Base-by-base conservation (phyloP, 2,329 filamentous ascomycete genomes). In the Claviceps arundinis region DNA sequence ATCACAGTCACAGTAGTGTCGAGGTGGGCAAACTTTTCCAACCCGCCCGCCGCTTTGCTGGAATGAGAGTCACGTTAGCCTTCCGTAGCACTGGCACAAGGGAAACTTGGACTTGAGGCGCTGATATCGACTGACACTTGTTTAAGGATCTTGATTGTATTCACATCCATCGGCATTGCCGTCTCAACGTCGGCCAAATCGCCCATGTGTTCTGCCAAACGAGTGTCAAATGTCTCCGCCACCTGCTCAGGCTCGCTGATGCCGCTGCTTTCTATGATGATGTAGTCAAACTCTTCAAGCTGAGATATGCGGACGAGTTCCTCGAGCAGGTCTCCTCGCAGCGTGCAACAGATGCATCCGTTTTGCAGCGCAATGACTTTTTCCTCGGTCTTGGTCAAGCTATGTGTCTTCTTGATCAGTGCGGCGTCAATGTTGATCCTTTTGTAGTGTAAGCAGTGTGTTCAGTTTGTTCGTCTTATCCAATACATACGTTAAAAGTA, bases 171-270 rank as follows among this genome's bases (percentile, higher is more conserved):
- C 0, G 62, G 65, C 1, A 61, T 60, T 0, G 60, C 60, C 2
- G 60, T 61, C 1, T 61, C 61, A 0, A 60, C 56, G 0, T 67
- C 63, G 0, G 63, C 63, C 52, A 72, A 59, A 16, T 54, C 58
- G 41, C 65, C 62, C 63, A 73, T 73, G 51, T 73, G 70, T 48
- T 75, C 71, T 2, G 72, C 74, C 60, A 76, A 74, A 42, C 73
- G 76, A 5, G 73, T 67, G 37, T 83, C 82, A 58, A 87, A 87
- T 0, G 82, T 87, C 69, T 87, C 84, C 0, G 84, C 84, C 0
- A 88, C 84, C 58, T 87, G 84, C 67, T 85, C 81, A 0, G 81
- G 83, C 63, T 86, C 82, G 57, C 82, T 86, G 56, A 87, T 85
- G 0, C 84, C 82, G 2, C 77, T 84, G 60, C 81, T 85, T 64